A percentile compares a stretch with the other conserved stretches of the same genome.
These are phyloP conservation scores for Sclerotinia subarctica DNA, from an alignment of 2,329 filamentous ascomycete genomes.

Conservation along the genomic window DNA sequence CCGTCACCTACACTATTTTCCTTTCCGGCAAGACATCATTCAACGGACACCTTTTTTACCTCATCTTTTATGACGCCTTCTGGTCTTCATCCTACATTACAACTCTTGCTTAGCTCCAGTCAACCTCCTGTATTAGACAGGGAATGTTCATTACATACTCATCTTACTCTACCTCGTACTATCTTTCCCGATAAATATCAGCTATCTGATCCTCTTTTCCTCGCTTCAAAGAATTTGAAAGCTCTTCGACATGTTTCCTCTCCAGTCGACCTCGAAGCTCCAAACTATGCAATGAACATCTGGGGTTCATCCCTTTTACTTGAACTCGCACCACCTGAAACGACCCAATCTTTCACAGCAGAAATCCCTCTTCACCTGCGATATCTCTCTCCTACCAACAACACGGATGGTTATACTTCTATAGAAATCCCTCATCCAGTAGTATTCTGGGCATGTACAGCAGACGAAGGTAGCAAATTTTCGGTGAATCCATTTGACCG, in stretches of 20 bases:
- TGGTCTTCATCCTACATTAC: constrained; percentile 79
- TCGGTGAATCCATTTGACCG: constrained; percentile 80
- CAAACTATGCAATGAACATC: constrained; percentile 68
- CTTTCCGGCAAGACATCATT: constrained; percentile 76
- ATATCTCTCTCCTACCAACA: constrained; percentile 63
- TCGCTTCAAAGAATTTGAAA: constrained; percentile 74
- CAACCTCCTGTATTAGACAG: constrained; percentile 49
- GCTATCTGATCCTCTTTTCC: constrained; percentile 70
- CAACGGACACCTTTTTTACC: constrained; percentile 53
- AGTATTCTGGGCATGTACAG: constrained; percentile 86
- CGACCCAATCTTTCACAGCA: constrained; percentile 53
- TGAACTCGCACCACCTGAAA: constrained; percentile 58
- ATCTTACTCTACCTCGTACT: constrained; percentile 75
- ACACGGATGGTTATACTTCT: constrained; percentile 49
- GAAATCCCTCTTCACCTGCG: constrained; percentile 81
- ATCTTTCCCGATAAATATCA: constrained; percentile 90
- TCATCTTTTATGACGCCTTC: constrained; percentile 66
- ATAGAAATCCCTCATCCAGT: constrained; percentile 73
- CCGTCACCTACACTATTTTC: constrained; percentile 77
- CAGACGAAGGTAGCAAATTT: constrained; percentile 64
- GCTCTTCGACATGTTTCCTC: constrained; percentile 65
- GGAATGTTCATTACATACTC: constrained; percentile 72
- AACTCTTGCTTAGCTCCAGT: constrained; percentile 58
- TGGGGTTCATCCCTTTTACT: constrained; percentile 82
- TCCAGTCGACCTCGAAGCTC: constrained; percentile 86